Evolutionary conservation across 441 rosid species (phyloP).

Genomic region (Metrosideros polymorpha): DNA sequence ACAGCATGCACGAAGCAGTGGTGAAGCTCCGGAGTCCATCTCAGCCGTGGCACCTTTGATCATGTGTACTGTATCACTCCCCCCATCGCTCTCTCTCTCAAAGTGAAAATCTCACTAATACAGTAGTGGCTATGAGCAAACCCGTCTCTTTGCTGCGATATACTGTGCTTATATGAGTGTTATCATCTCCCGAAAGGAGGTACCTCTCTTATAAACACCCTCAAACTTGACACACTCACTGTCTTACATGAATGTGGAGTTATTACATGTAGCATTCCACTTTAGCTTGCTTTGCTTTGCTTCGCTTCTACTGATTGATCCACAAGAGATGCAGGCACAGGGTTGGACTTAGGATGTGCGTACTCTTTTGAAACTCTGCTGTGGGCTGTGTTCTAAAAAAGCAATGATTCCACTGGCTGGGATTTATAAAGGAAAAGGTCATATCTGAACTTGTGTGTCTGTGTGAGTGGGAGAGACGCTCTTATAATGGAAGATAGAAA

Average conservation of each 20-base stretch:
- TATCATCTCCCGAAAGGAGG: no score
- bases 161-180: no score
- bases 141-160: background rate
- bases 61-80: conserved; percentile 76
- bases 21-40: conserved; percentile 99
- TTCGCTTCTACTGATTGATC: background rate
- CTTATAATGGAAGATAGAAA: background rate
- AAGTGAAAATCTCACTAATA: background rate
- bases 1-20: conserved; percentile 79
- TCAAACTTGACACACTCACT: background rate
- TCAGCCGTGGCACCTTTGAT: conserved; percentile 84
- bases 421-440: background rate
- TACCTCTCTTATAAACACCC: background rate
- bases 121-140: background rate
- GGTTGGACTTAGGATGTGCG: background rate
- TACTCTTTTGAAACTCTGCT: background rate
- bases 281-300: background rate
- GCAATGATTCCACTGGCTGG: no score
- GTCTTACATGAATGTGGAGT: background rate
- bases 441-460: background rate
- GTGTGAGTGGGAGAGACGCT: background rate
- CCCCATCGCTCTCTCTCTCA: conserved; percentile 25
- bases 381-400: background rate
- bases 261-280: background rate
- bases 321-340: background rate